Percentiles rank a stretch among this genome's conserved stretches.
These are phyloP conservation scores for Fomes fomentarius DNA, from an alignment of 1,284 basidiomycete species.

Conservation along the genomic window DNA sequence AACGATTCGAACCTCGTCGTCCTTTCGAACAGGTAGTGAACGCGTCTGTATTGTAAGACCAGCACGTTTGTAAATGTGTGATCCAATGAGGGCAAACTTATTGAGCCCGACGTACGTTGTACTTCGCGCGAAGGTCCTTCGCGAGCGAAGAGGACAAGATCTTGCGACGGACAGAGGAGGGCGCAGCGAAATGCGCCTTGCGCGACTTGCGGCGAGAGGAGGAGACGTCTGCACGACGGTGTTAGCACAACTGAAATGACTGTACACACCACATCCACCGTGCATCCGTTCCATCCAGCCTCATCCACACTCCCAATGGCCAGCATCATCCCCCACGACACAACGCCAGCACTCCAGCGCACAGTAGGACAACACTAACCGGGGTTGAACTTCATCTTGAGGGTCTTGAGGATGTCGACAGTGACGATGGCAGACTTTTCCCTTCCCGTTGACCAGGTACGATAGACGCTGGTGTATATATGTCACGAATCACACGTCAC, in stretches of 20 bases:
- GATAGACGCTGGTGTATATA: conserved; percentile 10
- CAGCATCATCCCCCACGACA: conserved; percentile 27
- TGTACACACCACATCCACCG: conserved; percentile 47
- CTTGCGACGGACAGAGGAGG: conserved; percentile 93
- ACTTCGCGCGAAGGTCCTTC: conserved; percentile 93
- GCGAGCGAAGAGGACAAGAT: conserved; percentile 97
- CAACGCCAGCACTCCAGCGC: conserved; percentile 24
- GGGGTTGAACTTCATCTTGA: conserved; percentile 79
- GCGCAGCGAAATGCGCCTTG: conserved; percentile 95
- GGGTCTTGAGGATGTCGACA: conserved; percentile 62
- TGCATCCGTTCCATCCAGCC: conserved; percentile 56
- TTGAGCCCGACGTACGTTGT: conserved; percentile 74
- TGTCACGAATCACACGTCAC: conserved; percentile 20
- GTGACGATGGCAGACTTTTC: conserved; percentile 30
- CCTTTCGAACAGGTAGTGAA: conserved; percentile 95
- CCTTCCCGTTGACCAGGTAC: conserved; percentile 24
- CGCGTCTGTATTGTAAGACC: too few species aligned
- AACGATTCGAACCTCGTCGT: conserved; percentile 98
- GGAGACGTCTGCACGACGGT: conserved; percentile 64
- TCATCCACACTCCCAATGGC: conserved; percentile 30
- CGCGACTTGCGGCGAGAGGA: conserved; percentile 95
- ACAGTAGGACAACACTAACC: conserved; percentile 53
- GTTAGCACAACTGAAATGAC: conserved; percentile 29
- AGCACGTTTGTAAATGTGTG: too few species aligned
- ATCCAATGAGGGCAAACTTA: too few species aligned